Conservation (phyloP, 805 yeast genomes). For the Lachancea fermentati region DNA sequence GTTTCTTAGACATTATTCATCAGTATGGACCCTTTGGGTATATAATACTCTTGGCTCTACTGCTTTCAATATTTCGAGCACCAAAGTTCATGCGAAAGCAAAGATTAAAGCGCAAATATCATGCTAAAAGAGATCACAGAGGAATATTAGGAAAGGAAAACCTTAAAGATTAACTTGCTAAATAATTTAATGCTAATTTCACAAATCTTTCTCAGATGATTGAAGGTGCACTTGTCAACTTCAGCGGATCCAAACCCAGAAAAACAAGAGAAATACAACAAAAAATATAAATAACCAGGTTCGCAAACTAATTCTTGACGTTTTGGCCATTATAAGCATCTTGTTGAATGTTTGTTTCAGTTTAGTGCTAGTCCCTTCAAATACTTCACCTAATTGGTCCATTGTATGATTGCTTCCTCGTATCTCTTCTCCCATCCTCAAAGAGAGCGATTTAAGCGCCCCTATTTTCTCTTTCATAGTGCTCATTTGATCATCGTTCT, state of each 20-base stretch:
- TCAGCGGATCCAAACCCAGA: slow-evolving; percentile 40
- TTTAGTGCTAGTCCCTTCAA: slow-evolving; percentile 41
- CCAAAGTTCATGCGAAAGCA: slow-evolving; percentile 9
- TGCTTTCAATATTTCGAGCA: slow-evolving; percentile 3
- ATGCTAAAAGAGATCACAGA: slow-evolving; percentile 19
- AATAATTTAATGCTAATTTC: not conserved
- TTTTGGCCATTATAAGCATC: slow-evolving; percentile 60
- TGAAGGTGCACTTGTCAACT: not conserved
- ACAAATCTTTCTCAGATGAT: not conserved
- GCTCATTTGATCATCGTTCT: slow-evolving; percentile 53
- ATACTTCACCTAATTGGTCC: slow-evolving; percentile 37
- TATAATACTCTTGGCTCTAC: slow-evolving; percentile 11
- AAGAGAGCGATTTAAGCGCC: slow-evolving; percentile 49
- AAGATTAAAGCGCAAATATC: slow-evolving; percentile 14
- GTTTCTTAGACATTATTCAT: slow-evolving; percentile 42
- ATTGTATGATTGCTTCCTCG: slow-evolving; percentile 46
- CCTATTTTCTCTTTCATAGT: slow-evolving; percentile 49
- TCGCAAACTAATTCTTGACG: slow-evolving; percentile 57
- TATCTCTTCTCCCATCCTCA: slow-evolving; percentile 62
- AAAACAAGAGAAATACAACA: slow-evolving; percentile 45
- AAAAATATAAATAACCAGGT: slow-evolving; percentile 51
- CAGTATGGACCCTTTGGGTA: slow-evolving; percentile 42
- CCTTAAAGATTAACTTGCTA: slow-evolving; percentile 13
- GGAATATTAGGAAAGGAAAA: slow-evolving; percentile 20
- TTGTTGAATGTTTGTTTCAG: slow-evolving; percentile 49